These are phyloP conservation scores for Friedmanniomyces endolithicus DNA, from an alignment of 495 filamentous ascomycete genomes.

Conservation along the genomic window DNA sequence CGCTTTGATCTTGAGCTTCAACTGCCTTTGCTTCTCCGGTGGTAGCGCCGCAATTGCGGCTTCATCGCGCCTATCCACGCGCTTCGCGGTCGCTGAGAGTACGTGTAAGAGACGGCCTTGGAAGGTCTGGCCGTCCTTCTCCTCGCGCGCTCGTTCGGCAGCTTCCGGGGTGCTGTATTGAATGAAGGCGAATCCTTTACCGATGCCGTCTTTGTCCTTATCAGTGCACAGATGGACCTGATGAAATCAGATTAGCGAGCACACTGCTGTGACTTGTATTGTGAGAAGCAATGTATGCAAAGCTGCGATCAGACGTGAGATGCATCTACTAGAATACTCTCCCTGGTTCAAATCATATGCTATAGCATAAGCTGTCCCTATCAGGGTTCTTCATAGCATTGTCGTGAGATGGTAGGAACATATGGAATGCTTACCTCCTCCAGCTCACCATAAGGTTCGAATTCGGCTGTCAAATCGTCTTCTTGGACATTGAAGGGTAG, in stretches of 20 bases:
- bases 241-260: neutral
- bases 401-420: constrained; percentile 15
- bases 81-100: constrained; percentile 66
- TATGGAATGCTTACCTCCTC: constrained; percentile 62
- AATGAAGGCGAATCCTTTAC: constrained; percentile 84
- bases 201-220: constrained; percentile 40
- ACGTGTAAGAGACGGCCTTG: constrained; percentile 87
- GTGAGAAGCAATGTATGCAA: too few species aligned
- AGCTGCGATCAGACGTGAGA: constrained; percentile 45
- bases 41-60: constrained; percentile 77
- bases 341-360: constrained; percentile 51
- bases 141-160: constrained; percentile 63
- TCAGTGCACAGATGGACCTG: constrained; percentile 76
- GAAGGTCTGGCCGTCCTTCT: constrained; percentile 68
- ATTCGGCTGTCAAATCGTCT: constrained; percentile 59
- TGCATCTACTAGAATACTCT: constrained; percentile 73
- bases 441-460: constrained; percentile 55
- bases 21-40: constrained; percentile 81
- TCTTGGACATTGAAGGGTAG: constrained; percentile 70
- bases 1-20: constrained; percentile 69
- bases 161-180: constrained; percentile 56
- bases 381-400: constrained; percentile 82
- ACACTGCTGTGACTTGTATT: neutral
- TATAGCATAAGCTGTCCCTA: constrained; percentile 96
- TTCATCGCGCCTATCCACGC: constrained; percentile 71